A percentile compares a stretch with the other conserved stretches of the same genome.
Evolutionary conservation across 2,329 filamentous ascomycete genomes (phyloP).

Genomic region (Coniosporium tulheliwenetii): DNA sequence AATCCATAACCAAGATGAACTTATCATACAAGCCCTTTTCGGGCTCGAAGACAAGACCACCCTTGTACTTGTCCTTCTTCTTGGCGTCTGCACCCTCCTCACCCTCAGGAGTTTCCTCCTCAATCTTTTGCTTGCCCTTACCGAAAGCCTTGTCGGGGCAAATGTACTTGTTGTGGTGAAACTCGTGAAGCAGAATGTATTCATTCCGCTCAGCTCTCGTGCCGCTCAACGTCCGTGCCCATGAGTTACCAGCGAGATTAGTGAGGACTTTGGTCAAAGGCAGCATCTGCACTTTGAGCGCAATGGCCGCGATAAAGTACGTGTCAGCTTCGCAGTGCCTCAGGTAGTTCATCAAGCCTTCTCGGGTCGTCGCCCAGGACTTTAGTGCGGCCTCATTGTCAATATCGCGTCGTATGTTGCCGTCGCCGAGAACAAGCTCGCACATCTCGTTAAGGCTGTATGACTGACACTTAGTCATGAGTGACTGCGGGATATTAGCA

Average conservation of each 20-base stretch:
- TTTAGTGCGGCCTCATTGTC: slow-evolving; percentile 79
- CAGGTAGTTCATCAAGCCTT: slow-evolving; percentile 83
- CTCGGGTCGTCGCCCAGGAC: slow-evolving; percentile 69
- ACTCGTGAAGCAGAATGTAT: slow-evolving; percentile 96
- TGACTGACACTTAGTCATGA: slow-evolving; percentile 93
- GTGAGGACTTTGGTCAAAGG: slow-evolving; percentile 90
- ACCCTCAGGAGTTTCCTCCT: slow-evolving; percentile 55
- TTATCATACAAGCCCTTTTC: slow-evolving; percentile 97
- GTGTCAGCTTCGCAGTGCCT: slow-evolving; percentile 91
- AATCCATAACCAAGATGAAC: slow-evolving; percentile 98
- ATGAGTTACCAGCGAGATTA: slow-evolving; percentile 93
- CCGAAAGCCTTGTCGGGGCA: slow-evolving; percentile 88
- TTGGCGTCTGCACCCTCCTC: slow-evolving; percentile 56
- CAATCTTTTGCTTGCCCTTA: slow-evolving; percentile 54
- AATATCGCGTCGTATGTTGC: slow-evolving; percentile 61
- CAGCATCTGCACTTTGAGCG: slow-evolving; percentile 77
- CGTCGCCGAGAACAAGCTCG: slow-evolving; percentile 64
- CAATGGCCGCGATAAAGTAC: slow-evolving; percentile 85
- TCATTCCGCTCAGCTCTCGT: slow-evolving; percentile 96
- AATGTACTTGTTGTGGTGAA: slow-evolving; percentile 93
- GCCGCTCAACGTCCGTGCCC: slow-evolving; percentile 88
- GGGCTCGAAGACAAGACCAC: slow-evolving; percentile 93
- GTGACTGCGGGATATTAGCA: slow-evolving; percentile 37
- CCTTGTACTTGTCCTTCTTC: slow-evolving; percentile 99
- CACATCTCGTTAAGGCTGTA: slow-evolving; percentile 99